Conservation (phyloP, 108 stramenopile genomes). For the Cyclostephanos tholiformis region DNA sequence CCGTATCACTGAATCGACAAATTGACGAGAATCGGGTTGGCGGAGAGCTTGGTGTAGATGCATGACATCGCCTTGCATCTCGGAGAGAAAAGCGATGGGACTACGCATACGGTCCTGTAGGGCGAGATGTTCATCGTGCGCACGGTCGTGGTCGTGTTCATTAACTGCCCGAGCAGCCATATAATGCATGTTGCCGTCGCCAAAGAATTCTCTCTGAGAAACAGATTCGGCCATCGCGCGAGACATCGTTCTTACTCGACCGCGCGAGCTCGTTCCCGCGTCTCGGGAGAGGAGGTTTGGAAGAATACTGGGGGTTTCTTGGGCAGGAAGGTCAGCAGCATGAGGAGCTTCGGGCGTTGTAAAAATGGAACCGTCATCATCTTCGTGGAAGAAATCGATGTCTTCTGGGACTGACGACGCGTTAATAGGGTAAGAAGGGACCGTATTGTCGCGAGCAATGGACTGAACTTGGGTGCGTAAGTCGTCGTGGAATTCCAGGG, state of each 20-base stretch:
- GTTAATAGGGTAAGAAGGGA: too few relatives aligned
- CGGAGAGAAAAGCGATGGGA: conserved; percentile 28
- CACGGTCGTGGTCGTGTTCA: conserved; percentile 7
- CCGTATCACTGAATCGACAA: conserved; percentile 25
- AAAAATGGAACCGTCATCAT: too few relatives aligned
- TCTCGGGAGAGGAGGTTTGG: too few relatives aligned
- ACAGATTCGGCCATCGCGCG: conserved; percentile 14
- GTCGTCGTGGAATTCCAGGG: background rate
- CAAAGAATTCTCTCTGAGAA: background rate
- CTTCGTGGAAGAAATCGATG: background rate
- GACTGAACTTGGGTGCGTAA: too few relatives aligned
- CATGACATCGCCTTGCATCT: conserved; percentile 44
- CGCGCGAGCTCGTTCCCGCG: conserved; percentile 7
- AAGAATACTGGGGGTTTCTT: background rate
- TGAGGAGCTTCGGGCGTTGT: background rate
- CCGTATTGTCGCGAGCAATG: too few relatives aligned
- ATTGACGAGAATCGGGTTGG: conserved; percentile 29
- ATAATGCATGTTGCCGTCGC: conserved; percentile 9
- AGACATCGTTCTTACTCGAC: background rate
- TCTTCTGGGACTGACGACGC: too few relatives aligned
- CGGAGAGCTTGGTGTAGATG: conserved; percentile 36
- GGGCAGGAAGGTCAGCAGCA: background rate
- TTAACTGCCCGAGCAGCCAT: conserved; percentile 31
- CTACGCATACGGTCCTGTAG: conserved; percentile 18
- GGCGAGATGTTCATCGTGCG: background rate